A percentile compares a stretch with the other conserved stretches of the same genome.
Evolutionary conservation across 129 eudicot species (phyloP).

Genomic region (Tagetes patula): DNA sequence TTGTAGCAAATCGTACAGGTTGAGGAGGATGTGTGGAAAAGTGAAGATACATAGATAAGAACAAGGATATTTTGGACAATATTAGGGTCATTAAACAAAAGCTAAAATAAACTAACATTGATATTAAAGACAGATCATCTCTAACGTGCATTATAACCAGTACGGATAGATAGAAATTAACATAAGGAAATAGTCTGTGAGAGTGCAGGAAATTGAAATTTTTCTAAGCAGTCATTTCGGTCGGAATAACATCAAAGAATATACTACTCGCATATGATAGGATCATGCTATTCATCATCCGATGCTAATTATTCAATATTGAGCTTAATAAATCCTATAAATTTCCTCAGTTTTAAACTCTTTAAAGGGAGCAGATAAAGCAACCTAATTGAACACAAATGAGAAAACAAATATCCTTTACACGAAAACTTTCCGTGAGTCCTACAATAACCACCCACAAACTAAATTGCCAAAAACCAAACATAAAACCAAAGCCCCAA

Average conservation of each 20-base stretch:
- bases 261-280: neutral
- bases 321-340: neutral
- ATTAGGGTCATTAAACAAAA: neutral
- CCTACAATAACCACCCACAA: slow-evolving; percentile 5
- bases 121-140: neutral
- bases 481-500: neutral
- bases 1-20: slow-evolving; percentile 1
- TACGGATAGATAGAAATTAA: neutral
- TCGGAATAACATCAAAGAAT: neutral
- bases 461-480: neutral
- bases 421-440: neutral
- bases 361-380: neutral
- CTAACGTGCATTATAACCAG: neutral
- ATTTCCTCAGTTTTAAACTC: neutral
- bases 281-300: neutral
- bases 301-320: neutral
- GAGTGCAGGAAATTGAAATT: neutral
- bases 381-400: neutral
- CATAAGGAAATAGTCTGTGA: neutral
- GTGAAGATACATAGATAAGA: neutral
- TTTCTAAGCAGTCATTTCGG: neutral
- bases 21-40: neutral
- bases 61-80: neutral
- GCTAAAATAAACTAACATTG: neutral
- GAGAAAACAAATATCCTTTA: neutral